Conservation (phyloP, 176 grass and related monocot genomes). For the Poa pratensis region DNA sequence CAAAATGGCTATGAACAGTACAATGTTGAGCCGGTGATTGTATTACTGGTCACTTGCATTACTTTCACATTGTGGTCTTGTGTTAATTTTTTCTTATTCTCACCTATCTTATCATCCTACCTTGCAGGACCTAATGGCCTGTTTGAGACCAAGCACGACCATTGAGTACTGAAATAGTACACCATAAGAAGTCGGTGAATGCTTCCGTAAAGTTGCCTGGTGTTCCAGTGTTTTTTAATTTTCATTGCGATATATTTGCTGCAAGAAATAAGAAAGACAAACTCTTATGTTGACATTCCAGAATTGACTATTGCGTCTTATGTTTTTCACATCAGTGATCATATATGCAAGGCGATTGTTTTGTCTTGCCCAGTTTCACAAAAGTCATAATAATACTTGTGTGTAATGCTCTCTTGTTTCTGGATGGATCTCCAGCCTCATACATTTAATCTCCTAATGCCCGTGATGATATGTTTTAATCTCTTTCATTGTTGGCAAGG, state of each 20-base stretch:
- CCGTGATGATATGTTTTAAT: not conserved
- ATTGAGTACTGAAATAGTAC: conserved; percentile 50
- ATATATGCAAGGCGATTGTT: not conserved
- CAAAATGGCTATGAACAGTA: not conserved
- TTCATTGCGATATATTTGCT: conserved; percentile 35
- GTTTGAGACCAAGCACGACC: conserved; percentile 72
- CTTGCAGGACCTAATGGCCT: conserved; percentile 71
- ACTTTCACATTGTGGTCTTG: not conserved
- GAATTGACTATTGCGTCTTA: conserved; percentile 25
- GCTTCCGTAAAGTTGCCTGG: conserved; percentile 36
- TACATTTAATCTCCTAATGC: not conserved
- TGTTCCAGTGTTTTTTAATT: conserved; percentile 42
- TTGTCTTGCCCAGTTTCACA: not conserved
- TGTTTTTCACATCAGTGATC: not conserved
- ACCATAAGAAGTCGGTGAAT: conserved; percentile 19
- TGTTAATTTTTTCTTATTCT: conserved; percentile 15
- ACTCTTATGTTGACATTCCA: conserved; percentile 38
- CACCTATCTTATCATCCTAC: conserved; percentile 3
- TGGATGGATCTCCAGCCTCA: not conserved
- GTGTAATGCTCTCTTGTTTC: not conserved
- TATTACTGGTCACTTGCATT: not conserved
- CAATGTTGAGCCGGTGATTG: not conserved
- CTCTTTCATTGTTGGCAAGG: not conserved
- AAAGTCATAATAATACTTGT: not conserved
- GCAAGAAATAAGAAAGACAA: conserved; percentile 59